These are phyloP conservation scores for Fusarium sambucinum DNA, from an alignment of 2,329 filamentous ascomycete species.

Conservation along the genomic window DNA sequence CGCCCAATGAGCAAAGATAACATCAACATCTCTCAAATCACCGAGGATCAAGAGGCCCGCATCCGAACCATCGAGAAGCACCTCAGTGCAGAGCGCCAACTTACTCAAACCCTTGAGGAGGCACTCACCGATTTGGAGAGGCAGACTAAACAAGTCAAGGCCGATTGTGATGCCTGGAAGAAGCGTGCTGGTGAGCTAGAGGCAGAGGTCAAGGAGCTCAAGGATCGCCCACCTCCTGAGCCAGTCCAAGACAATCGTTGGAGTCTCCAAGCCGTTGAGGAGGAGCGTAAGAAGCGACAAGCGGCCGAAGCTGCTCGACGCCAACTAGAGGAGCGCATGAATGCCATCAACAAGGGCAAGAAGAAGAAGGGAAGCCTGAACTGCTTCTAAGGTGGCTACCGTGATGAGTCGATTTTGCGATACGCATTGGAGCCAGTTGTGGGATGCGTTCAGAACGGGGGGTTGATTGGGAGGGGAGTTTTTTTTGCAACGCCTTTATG, in stretches of 20 bases:
- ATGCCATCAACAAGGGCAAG: slow-evolving; percentile 86
- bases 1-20: slow-evolving; percentile 86
- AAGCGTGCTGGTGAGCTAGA: slow-evolving; percentile 85
- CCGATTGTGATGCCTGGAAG: slow-evolving; percentile 90
- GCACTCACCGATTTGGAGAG: slow-evolving; percentile 93
- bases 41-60: slow-evolving; percentile 94
- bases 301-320: slow-evolving; percentile 90
- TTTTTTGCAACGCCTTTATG: slow-evolving; percentile 42
- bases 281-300: slow-evolving; percentile 92
- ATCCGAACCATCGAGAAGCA: slow-evolving; percentile 98
- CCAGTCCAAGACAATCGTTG: slow-evolving; percentile 68
- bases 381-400: slow-evolving; percentile 79
- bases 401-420: slow-evolving; percentile 32
- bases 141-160: slow-evolving; percentile 91
- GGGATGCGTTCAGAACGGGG: slow-evolving; percentile 18
- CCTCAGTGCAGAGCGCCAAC: slow-evolving; percentile 92
- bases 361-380: slow-evolving; percentile 97
- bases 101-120: slow-evolving; percentile 94
- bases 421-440: slow-evolving; percentile 23
- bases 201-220: slow-evolving; percentile 74
- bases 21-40: slow-evolving; percentile 75
- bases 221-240: slow-evolving; percentile 61
- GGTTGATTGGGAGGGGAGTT: slow-evolving; percentile 24
- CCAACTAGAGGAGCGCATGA: slow-evolving; percentile 95
- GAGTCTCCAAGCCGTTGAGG: slow-evolving; percentile 91